Percentiles rank a stretch among this genome's conserved stretches.
These are phyloP conservation scores for Fraxinus anomala DNA, from an alignment of 257 asterid genomes.

Conservation along the genomic window DNA sequence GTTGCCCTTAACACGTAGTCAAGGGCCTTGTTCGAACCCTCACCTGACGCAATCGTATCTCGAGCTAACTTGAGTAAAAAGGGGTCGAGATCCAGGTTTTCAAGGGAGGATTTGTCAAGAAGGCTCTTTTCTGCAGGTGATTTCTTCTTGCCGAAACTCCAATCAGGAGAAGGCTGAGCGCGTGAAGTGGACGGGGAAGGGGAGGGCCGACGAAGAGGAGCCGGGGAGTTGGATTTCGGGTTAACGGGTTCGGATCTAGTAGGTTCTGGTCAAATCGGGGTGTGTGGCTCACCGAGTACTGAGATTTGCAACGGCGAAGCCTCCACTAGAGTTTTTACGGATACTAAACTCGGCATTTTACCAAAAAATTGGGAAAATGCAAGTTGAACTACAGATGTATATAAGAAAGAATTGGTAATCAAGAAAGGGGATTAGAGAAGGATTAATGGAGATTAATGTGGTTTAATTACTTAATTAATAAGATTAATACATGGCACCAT, in stretches of 20 bases:
- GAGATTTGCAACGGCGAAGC: slow-evolving; percentile 38
- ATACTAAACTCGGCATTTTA: slow-evolving; percentile 81
- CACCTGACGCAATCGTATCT: slow-evolving; percentile 53
- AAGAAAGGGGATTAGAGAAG: neutral
- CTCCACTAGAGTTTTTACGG: slow-evolving; percentile 74
- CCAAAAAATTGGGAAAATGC: neutral
- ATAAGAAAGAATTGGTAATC: slow-evolving; percentile 24
- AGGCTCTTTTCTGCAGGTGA: slow-evolving; percentile 68
- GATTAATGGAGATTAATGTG: neutral
- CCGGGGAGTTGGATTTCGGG: slow-evolving; percentile 61
- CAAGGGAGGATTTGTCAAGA: slow-evolving; percentile 73
- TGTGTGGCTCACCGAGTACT: slow-evolving; percentile 45
- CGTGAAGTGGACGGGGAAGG: slow-evolving; percentile 94
- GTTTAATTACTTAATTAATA: neutral
- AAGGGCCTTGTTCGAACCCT: slow-evolving; percentile 78
- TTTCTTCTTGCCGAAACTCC: slow-evolving; percentile 68
- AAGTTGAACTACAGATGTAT: neutral
- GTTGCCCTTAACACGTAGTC: slow-evolving; percentile 86
- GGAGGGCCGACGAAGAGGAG: slow-evolving; percentile 76
- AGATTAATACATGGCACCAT: slow-evolving; percentile 33
- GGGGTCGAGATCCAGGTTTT: slow-evolving; percentile 65
- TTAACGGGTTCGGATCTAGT: slow-evolving; percentile 63
- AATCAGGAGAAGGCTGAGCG: slow-evolving; percentile 88
- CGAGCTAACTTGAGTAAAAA: slow-evolving; percentile 47
- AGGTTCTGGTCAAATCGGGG: slow-evolving; percentile 60